These are phyloP conservation scores for Stipa capillata DNA, from an alignment of 176 grass and related monocot species.

Conservation along the genomic window DNA sequence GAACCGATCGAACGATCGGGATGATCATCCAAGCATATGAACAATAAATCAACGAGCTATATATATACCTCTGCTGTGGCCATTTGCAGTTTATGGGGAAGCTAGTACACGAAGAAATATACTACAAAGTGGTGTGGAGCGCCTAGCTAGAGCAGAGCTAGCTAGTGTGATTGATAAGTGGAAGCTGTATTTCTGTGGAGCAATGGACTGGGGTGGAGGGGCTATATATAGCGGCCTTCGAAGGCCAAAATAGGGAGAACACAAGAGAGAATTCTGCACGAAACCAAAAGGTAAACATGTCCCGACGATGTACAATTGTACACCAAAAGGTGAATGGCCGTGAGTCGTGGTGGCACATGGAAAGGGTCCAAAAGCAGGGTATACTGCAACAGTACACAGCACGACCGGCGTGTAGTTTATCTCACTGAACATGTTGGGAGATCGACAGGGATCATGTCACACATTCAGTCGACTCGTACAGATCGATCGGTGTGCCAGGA, in stretches of 20 bases:
- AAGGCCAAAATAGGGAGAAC: slow-evolving; percentile 31
- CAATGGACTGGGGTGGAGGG: background rate
- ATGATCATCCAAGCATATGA: background rate
- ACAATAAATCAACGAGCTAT: background rate
- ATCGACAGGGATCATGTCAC: background rate
- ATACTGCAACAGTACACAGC: background rate
- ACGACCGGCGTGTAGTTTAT: background rate
- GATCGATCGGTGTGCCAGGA: background rate
- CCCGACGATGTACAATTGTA: background rate
- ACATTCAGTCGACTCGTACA: background rate
- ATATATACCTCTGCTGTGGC: slow-evolving; percentile 54
- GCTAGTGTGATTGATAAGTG: background rate
- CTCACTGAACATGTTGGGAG: background rate
- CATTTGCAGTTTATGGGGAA: no score
- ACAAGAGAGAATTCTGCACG: background rate
- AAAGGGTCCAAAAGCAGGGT: background rate
- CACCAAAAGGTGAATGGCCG: background rate
- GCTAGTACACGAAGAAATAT: no score
- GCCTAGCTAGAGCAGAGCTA: background rate
- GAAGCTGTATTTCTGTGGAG: slow-evolving; percentile 24
- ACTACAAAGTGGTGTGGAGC: background rate
- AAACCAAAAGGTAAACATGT: background rate
- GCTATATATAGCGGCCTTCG: slow-evolving; percentile 38
- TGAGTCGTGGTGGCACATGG: background rate
- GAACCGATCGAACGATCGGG: background rate